Evolutionary conservation across 2,329 filamentous ascomycete species (phyloP).

Genomic region (Monosporascus sp.): DNA sequence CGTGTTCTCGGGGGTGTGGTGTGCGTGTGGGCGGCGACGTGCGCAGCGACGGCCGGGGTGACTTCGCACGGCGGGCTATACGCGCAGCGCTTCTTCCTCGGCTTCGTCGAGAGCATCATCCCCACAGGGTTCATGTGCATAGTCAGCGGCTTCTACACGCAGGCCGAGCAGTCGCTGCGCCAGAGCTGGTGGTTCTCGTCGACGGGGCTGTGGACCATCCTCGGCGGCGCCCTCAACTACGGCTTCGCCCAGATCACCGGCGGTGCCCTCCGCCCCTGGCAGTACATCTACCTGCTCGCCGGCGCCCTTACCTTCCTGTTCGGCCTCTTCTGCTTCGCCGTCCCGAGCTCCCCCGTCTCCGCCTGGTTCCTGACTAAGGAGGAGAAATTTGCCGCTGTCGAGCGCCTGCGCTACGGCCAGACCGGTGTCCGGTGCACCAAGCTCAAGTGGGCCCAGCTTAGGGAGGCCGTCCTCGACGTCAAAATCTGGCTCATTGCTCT

Average conservation of each 20-base stretch:
- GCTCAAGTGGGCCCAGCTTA: slow-evolving; percentile 56
- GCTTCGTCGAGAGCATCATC: slow-evolving; percentile 59
- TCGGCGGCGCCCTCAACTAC: slow-evolving; percentile 62
- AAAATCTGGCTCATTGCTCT: slow-evolving; percentile 61
- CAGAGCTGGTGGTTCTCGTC: slow-evolving; percentile 65
- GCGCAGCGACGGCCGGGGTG: slow-evolving; percentile 65
- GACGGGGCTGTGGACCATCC: slow-evolving; percentile 56
- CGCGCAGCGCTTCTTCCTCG: slow-evolving; percentile 61
- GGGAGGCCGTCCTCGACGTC: slow-evolving; percentile 52
- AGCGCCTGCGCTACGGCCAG: slow-evolving; percentile 57
- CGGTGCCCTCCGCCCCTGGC: slow-evolving; percentile 56
- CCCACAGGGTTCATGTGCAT: slow-evolving; percentile 65
- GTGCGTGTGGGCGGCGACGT: slow-evolving; percentile 61
- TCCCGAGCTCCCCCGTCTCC: slow-evolving; percentile 61
- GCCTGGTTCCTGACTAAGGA: slow-evolving; percentile 65
- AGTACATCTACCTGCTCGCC: slow-evolving; percentile 66
- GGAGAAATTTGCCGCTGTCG: slow-evolving; percentile 60
- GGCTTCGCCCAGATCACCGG: slow-evolving; percentile 59
- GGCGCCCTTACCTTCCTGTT: slow-evolving; percentile 60
- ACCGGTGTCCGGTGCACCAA: slow-evolving; percentile 58
- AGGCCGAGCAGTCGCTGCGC: slow-evolving; percentile 57
- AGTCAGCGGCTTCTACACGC: slow-evolving; percentile 59
- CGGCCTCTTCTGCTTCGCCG: slow-evolving; percentile 58
- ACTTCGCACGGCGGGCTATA: slow-evolving; percentile 59
- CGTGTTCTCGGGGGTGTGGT: slow-evolving; percentile 59